These are phyloP conservation scores for Rhododendron vialii DNA, from an alignment of 148 eudicot genomes.

Conservation along the genomic window DNA sequence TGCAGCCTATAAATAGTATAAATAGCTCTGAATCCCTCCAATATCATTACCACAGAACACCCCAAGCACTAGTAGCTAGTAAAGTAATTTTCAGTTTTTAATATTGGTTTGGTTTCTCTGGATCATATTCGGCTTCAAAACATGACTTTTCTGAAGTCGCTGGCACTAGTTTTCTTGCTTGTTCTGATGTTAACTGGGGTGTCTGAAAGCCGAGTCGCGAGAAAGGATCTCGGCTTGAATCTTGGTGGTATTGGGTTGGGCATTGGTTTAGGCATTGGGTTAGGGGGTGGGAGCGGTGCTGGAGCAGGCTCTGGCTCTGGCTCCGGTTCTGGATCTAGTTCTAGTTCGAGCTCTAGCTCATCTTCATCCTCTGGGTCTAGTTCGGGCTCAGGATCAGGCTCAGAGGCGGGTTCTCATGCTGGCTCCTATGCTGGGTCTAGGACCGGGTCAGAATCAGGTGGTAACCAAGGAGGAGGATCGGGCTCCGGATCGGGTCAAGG, in stretches of 20 bases:
- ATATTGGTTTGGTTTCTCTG: background rate
- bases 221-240: slow-evolving; percentile 25
- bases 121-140: background rate
- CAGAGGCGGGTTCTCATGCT: slow-evolving; percentile 11
- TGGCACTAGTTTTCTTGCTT: slow-evolving; percentile 13
- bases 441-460: slow-evolving; percentile 7
- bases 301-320: slow-evolving; percentile 35
- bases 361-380: background rate
- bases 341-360: slow-evolving; percentile 7
- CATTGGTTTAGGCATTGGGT: slow-evolving; percentile 15
- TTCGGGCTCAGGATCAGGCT: slow-evolving; percentile 13
- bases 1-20: background rate
- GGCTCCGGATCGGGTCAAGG: slow-evolving; percentile 11
- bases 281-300: slow-evolving; percentile 9
- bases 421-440: slow-evolving; percentile 17
- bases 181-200: background rate
- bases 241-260: slow-evolving; percentile 26
- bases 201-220: slow-evolving; percentile 21
- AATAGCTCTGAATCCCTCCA: background rate
- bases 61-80: background rate
- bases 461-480: background rate
- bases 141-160: slow-evolving; percentile 14
- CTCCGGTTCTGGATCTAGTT: slow-evolving; percentile 35
- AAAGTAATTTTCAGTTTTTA: background rate
- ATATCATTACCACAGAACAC: background rate